A percentile compares a stretch with the other conserved stretches of the same genome.
phyloP scores from a whole-genome alignment of 2,329 filamentous ascomycete genomes.

The Penicillium corylophilum region DNA sequence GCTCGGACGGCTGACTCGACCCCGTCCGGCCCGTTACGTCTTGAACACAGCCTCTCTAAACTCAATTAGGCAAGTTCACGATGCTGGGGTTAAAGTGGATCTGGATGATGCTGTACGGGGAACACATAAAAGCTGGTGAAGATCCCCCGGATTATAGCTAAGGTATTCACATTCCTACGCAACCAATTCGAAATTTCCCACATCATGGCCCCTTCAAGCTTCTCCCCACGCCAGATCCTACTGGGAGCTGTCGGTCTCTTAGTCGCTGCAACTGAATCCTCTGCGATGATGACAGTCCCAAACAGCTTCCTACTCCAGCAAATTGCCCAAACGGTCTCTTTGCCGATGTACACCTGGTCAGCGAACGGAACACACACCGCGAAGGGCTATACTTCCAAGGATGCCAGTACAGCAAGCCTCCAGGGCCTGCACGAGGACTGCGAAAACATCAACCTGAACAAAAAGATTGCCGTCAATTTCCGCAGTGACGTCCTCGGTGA shows the following conservation, averaged over 20 bases:
- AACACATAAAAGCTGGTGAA: constrained; percentile 5
- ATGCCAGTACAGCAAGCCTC: constrained; percentile 7
- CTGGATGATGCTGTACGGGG: background rate
- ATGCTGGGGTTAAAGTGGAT: constrained; percentile 3
- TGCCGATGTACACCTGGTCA: constrained; percentile 23
- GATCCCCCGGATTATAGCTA: background rate
- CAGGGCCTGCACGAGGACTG: constrained; percentile 21
- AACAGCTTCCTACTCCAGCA: constrained; percentile 15
- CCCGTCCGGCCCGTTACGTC: constrained; percentile 5
- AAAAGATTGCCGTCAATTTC: constrained; percentile 22
- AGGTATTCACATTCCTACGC: background rate
- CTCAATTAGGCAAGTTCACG: constrained; percentile 1
- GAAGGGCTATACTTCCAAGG: constrained; percentile 19
- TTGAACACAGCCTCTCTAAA: constrained; percentile 6
- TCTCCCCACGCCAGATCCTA: constrained; percentile 7
- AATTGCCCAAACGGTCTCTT: constrained; percentile 14
- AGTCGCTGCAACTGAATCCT: constrained; percentile 6
- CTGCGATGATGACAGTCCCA: constrained; percentile 12
- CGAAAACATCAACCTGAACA: constrained; percentile 24
- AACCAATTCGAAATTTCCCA: background rate
- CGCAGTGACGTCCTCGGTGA: constrained; percentile 21
- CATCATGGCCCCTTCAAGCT: constrained; percentile 7
- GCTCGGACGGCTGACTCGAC: background rate
- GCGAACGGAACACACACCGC: constrained; percentile 24
- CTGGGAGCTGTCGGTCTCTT: constrained; percentile 11